phyloP scores from a whole-genome alignment of 768 basidiomycete genomes.

The Rickenella mellea region DNA sequence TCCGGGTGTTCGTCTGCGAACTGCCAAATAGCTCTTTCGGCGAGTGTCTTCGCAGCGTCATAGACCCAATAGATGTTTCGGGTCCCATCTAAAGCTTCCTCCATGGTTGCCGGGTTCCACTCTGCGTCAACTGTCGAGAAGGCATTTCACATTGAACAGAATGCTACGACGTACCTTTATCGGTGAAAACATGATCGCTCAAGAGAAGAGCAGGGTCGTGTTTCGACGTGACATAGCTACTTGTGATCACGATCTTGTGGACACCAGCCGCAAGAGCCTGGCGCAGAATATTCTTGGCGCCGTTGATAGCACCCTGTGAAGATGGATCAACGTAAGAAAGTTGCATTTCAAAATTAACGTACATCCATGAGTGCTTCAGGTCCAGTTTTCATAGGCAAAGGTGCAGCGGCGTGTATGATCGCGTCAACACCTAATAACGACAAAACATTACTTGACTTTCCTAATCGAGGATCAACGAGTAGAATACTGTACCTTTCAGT shows the following conservation, averaged over 20 bases:
- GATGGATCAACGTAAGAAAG: constrained; percentile 1
- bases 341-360: constrained; percentile 9
- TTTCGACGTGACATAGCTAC: constrained; percentile 21
- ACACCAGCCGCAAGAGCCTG: constrained; percentile 30
- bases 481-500: constrained; percentile 9
- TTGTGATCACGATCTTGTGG: constrained; percentile 27
- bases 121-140: neutral
- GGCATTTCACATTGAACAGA: too few species aligned
- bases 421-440: constrained; percentile 5
- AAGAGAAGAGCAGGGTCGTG: neutral
- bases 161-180: too few species aligned
- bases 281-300: constrained; percentile 23
- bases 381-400: constrained; percentile 4
- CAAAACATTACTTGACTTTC: neutral
- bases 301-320: constrained; percentile 17
- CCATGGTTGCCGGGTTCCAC: constrained; percentile 6
- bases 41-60: constrained; percentile 3
- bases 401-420: constrained; percentile 11
- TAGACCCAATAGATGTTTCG: constrained; percentile 1
- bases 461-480: neutral
- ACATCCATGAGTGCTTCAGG: constrained; percentile 9
- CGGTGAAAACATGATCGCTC: neutral
- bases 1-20: neutral
- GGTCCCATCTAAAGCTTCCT: constrained; percentile 1
- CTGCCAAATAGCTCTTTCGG: constrained; percentile 3